Base-by-base conservation (phyloP, 305 asterid genomes). In the Fraxinus dipetala region DNA sequence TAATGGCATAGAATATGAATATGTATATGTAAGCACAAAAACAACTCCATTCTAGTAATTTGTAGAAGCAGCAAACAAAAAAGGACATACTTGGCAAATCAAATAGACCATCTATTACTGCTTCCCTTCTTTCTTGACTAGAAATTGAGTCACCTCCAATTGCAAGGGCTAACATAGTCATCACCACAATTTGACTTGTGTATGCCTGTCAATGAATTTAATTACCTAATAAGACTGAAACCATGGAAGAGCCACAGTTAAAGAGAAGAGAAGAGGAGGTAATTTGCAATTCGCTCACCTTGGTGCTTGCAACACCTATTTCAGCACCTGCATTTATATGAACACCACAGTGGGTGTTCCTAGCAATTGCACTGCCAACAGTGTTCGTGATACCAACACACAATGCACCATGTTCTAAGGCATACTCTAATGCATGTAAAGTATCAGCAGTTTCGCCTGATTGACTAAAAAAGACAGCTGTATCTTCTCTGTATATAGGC, bases 371-470 rank as follows among this genome's bases (percentile, higher is more conserved):
- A 90, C 99, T 95, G 78, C 99, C 94, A 78, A 95, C 99, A 48
- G 99, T 95, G 77, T 95, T 95, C 5, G 99, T 95, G 84, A 95
- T 94, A 81, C 99, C 99, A 86, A 95, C 98, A 82, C 99, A 95
- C 79, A 95, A 81, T 7, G 99, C 98, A 31, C 97, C 98, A 35
- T 95, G 92, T 90, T 92, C 95, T 85, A 94, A 88, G 69, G 99
- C 98, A 90, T 95, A 95, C 76, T 95, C 94, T 70, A 95, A 87
- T 22, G 99, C 99, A 86, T 87, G 96, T 88, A 94, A 88, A 20
- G 99, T 93, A 86, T 94, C 99, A 16, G 99, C 97, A 80, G 99
- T 95, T 91, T 95, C 99, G 75, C 99, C 99, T 0, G 99, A 95
- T 87, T 94, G 99, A 89, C 99, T 95, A 84, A 95, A 98, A 85